Base-by-base conservation (phyloP, 768 basidiomycete genomes). In the Cystobasidium onofrii region DNA sequence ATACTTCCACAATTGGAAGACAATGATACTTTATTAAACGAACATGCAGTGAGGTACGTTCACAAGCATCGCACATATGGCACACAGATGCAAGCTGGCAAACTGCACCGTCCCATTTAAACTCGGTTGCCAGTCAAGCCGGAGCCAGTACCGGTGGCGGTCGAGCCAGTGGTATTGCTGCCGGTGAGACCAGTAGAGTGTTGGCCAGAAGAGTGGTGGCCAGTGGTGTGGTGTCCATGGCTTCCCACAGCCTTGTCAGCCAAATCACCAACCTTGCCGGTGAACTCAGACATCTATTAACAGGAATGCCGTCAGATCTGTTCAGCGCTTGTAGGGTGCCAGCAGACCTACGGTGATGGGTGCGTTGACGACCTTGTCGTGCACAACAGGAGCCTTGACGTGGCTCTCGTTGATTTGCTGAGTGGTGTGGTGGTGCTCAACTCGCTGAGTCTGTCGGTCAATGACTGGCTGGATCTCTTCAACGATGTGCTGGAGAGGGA, bases 401-500 rank as follows among this genome's bases (percentile, higher is more conserved):
- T 71, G 69, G 31, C 25, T 44, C 69, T 71, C 69, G 25, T 55
- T 71, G 55, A 71, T 67, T 46, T 67, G 65, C 50, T 67, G 65
- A 43, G 65, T 67, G 31, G 65, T 67, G 65, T 67, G 65, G 65
- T 67, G 69, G 69, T 71, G 69, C 69, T 71, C 69, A 36, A 71
- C 69, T 6, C 69, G 69, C 69, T 71, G 69, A 4, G 69, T 71
- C 69, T 71, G 69, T 36, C 69, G 29, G 46, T 71, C 50, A 52
- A 71, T 60, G 69, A 71, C 55, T 34, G 69, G 69, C 55, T 71
- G 69, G 55, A 71, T 71, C 54, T 71, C 69, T 34, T 71, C 69
- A 23, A 71, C 44, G 43, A 67, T 67, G 46, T 67, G 65, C 65
- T 64, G 33, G 4, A 31, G 41, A 18, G 13, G 23, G 33, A 43